Base-by-base conservation (phyloP, 495 filamentous ascomycete genomes). In the Penicillium bialowiezense region DNA sequence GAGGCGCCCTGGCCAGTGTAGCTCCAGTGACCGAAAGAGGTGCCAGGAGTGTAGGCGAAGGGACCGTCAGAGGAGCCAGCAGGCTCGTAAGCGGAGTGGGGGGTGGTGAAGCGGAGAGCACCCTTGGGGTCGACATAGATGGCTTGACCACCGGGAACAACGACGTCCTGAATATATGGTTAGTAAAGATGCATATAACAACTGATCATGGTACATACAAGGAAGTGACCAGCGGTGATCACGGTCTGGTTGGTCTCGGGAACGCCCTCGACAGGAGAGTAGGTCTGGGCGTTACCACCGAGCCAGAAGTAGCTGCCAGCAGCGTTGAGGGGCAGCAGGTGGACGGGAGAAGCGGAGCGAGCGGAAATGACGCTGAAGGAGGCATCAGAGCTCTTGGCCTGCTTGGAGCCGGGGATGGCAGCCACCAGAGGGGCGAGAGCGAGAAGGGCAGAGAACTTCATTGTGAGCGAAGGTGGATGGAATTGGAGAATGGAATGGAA, bases 71-170 rank as follows among this genome's bases (percentile, higher is more conserved):
- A 59, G 37, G 78, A 74, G 33, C 79, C 79, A 0, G 65, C 34
- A 0, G 83, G 82, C 7, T 77, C 70, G 52, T 66, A 74, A 15
- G 67, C 73, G 5, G 76, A 81, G 62, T 86, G 81, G 1, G 82
- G 73, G 21, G 52, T 56, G 3, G 80, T 81, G 71, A 78, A 85
- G 41, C 57, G 60, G 23, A 88, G 59, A 20, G 73, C 66, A 42
- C 83, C 83, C 37, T 68, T 57, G 1, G 71, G 66, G 19, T 58
- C 65, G 23, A 87, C 70, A 63, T 83, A 88, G 62, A 79, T 76
- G 48, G 55, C 54, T 60, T 86, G 82, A 13, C 84, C 82, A 41
- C 83, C 84, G 6, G 84, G 82, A 18, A 86, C 83, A 38, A 65
- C 56, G 48, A 80, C 76, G 55, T 73, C 54, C 67, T 61, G 39